phyloP scores from a whole-genome alignment of 225 moss, liverwort and hornwort genomes.

The Thuidium tamariscinum region DNA sequence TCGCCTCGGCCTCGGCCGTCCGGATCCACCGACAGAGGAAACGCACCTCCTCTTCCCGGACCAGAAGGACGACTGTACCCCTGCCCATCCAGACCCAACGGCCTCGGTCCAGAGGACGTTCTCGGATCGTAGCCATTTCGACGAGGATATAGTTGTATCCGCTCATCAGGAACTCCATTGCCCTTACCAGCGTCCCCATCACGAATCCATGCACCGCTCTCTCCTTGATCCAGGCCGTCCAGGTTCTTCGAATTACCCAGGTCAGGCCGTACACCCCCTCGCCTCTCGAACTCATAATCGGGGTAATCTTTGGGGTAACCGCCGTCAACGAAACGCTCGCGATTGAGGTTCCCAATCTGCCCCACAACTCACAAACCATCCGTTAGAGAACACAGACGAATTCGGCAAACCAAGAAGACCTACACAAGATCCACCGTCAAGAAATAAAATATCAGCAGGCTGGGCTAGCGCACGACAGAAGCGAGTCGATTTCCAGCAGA shows the following conservation, averaged over 20 bases:
- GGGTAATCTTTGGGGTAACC: conserved; percentile 36
- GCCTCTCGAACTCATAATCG: conserved; percentile 46
- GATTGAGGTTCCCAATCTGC: conserved; percentile 25
- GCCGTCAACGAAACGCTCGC: conserved; percentile 54
- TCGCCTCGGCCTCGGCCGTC: conserved; percentile 31
- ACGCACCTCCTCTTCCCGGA: conserved; percentile 60
- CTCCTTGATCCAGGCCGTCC: conserved; percentile 58
- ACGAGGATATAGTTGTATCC: conserved; percentile 27
- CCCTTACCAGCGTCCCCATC: conserved; percentile 38
- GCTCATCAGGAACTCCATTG: conserved; percentile 39
- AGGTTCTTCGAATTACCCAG: conserved; percentile 11
- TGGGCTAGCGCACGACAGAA: not conserved
- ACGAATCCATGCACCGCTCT: conserved; percentile 41
- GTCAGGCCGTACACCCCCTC: conserved; percentile 35
- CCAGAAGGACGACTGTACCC: conserved; percentile 64
- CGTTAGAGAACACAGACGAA: not conserved
- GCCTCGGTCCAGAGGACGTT: conserved; percentile 29
- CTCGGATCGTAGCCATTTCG: conserved; percentile 79
- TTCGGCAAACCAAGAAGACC: not conserved
- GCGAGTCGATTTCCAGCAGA: not conserved
- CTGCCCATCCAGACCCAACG: conserved; percentile 53
- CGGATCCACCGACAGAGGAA: conserved; percentile 25
- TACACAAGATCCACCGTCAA: not conserved
- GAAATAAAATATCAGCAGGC: not conserved
- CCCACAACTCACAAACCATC: not conserved